A percentile compares a stretch with the other conserved stretches of the same genome.
These are phyloP conservation scores for Alternaria tenuissima DNA, from an alignment of 2,329 filamentous ascomycete genomes.

Conservation along the genomic window DNA sequence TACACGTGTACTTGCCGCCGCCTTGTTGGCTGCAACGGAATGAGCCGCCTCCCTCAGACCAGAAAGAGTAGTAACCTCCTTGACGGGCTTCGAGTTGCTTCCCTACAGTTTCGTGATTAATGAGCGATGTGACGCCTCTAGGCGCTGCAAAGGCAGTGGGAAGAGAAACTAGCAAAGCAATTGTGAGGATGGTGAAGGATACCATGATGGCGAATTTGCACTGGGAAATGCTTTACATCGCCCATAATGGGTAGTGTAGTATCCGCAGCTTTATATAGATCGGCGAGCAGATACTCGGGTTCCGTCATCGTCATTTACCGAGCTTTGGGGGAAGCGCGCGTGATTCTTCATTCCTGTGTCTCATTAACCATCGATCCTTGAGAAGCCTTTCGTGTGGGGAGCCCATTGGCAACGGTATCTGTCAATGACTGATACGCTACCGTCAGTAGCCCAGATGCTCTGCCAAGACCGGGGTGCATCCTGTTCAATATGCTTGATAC, in stretches of 20 bases:
- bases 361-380: slow-evolving; percentile 4
- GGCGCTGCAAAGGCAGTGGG: slow-evolving; percentile 4
- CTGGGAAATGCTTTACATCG: not conserved
- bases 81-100: slow-evolving; percentile 17
- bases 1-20: slow-evolving; percentile 34
- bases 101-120: slow-evolving; percentile 17
- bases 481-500: slow-evolving; percentile 7
- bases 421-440: not conserved
- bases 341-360: not conserved
- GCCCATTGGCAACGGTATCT: not conserved
- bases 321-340: not conserved
- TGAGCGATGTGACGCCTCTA: slow-evolving; percentile 1
- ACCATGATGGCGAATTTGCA: slow-evolving; percentile 5
- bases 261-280: not conserved
- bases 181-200: slow-evolving; percentile 2
- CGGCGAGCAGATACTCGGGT: not conserved
- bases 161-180: slow-evolving; percentile 2
- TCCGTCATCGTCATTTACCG: not conserved
- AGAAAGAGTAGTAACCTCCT: slow-evolving; percentile 64
- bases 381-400: not conserved
- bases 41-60: slow-evolving; percentile 59
- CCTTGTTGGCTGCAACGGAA: slow-evolving; percentile 33
- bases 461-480: slow-evolving; percentile 8
- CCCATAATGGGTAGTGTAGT: not conserved
- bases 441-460: not conserved